Conservation (phyloP, 2,329 filamentous ascomycete genomes). For the Rhynchosporium graminicola region DNA sequence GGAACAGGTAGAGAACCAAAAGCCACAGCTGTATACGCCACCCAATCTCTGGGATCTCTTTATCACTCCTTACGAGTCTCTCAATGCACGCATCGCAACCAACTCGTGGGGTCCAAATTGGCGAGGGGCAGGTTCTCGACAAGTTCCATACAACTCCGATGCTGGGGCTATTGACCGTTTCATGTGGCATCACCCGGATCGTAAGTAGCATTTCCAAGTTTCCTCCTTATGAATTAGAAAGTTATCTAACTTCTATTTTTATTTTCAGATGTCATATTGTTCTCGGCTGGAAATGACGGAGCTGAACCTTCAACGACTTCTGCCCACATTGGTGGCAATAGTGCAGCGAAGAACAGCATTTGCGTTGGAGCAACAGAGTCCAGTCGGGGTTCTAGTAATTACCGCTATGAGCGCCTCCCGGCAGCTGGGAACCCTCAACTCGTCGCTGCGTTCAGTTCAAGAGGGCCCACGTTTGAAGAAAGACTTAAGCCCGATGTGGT, state of each 20-base stretch:
- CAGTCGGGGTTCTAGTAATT: background rate
- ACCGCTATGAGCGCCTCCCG: background rate
- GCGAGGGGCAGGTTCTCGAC: background rate
- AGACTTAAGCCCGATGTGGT: conserved; percentile 1
- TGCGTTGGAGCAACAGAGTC: background rate
- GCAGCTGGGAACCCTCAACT: background rate
- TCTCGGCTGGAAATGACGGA: background rate
- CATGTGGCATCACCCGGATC: background rate
- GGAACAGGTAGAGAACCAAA: too few relatives aligned
- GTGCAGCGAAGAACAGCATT: background rate
- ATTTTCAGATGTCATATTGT: too few relatives aligned
- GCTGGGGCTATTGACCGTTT: background rate
- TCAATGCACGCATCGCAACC: background rate
- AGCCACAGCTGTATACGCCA: background rate
- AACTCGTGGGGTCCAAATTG: background rate
- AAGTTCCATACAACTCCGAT: background rate
- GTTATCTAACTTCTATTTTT: too few relatives aligned
- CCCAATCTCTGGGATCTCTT: background rate
- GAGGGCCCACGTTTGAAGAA: background rate
- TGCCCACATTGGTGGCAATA: background rate
- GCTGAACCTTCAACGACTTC: background rate
- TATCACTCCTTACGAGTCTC: background rate
- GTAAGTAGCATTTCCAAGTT: background rate
- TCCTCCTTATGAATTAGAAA: too few relatives aligned
- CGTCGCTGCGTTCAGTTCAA: background rate